Conservation (phyloP, 2,329 filamentous ascomycete species). For the Alternaria sp. region DNA sequence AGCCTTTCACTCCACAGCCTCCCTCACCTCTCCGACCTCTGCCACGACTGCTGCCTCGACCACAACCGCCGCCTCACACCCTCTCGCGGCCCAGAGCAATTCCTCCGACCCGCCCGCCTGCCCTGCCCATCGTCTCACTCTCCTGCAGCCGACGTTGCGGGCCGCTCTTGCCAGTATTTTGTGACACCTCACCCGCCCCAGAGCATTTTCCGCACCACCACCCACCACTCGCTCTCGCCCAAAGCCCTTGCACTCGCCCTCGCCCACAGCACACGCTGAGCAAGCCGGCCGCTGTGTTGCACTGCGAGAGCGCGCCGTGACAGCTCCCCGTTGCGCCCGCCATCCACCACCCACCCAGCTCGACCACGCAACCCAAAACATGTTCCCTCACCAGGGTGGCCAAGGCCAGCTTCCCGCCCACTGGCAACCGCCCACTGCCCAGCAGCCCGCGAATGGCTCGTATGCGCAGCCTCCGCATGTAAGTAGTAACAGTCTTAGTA, state of each 20-base stretch:
- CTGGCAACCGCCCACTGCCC: slow-evolving; percentile 48
- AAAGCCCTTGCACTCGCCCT: not conserved
- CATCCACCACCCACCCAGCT: not conserved
- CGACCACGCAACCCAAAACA: slow-evolving; percentile 17
- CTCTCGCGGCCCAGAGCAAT: not conserved
- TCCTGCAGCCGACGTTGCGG: slow-evolving; percentile 46
- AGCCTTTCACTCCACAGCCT: slow-evolving; percentile 31
- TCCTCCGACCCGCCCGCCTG: slow-evolving; percentile 7
- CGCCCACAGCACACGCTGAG: not conserved
- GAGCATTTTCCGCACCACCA: slow-evolving; percentile 31
- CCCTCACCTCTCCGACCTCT: slow-evolving; percentile 9
- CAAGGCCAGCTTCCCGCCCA: slow-evolving; percentile 51
- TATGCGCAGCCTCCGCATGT: slow-evolving; percentile 50
- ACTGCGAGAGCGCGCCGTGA: slow-evolving; percentile 40
- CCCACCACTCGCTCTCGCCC: slow-evolving; percentile 28
- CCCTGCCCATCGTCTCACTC: slow-evolving; percentile 21
- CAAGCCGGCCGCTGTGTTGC: slow-evolving; percentile 18
- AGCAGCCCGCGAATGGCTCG: slow-evolving; percentile 47
- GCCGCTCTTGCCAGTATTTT: slow-evolving; percentile 36
- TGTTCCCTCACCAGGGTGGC: slow-evolving; percentile 49
- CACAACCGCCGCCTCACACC: slow-evolving; percentile 4
- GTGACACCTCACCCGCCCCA: slow-evolving; percentile 40
- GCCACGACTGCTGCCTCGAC: not conserved
- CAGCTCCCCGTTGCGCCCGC: slow-evolving; percentile 36
- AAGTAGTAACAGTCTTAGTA: slow-evolving; percentile 26